These are phyloP conservation scores for Theileria equi DNA, from an alignment of 169 alveolate species.

Conservation along the genomic window DNA sequence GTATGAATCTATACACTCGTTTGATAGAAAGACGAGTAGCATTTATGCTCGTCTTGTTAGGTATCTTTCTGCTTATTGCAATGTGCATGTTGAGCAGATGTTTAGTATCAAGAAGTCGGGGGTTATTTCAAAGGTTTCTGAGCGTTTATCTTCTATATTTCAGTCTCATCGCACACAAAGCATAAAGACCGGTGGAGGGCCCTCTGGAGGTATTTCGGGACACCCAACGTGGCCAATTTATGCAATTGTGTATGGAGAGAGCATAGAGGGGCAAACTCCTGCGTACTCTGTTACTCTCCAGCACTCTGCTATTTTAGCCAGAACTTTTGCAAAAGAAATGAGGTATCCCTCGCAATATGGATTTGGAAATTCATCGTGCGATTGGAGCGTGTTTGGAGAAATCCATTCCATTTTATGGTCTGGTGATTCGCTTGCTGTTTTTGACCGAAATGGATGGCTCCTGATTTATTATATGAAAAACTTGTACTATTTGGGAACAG, in stretches of 20 bases:
- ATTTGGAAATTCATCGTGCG: slow-evolving; percentile 3
- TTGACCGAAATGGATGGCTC: slow-evolving; percentile 49
- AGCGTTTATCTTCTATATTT: slow-evolving; percentile 7
- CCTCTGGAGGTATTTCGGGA: slow-evolving; percentile 46
- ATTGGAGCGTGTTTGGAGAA: slow-evolving; percentile 44
- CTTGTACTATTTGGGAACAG: slow-evolving; percentile 15
- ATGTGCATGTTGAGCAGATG: slow-evolving; percentile 18
- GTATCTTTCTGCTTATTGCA: slow-evolving; percentile 28
- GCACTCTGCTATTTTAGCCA: slow-evolving; percentile 37
- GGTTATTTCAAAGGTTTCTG: slow-evolving; percentile 16
- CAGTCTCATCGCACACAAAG: not conserved
- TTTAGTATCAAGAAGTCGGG: slow-evolving; percentile 17
- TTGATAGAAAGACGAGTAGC: not conserved
- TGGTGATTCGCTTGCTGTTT: slow-evolving; percentile 48
- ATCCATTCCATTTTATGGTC: slow-evolving; percentile 37
- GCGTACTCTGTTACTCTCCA: slow-evolving; percentile 49
- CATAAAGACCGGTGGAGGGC: slow-evolving; percentile 10
- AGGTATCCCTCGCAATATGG: not conserved
- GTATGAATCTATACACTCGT: not conserved
- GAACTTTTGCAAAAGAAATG: slow-evolving; percentile 3
- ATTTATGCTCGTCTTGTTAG: slow-evolving; percentile 20
- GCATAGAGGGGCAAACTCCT: slow-evolving; percentile 16
- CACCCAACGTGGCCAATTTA: slow-evolving; percentile 52
- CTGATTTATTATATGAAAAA: slow-evolving; percentile 40
- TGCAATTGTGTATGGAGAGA: slow-evolving; percentile 54